Conservation (phyloP, 2,329 filamentous ascomycete genomes). For the Aspergillus hortae region DNA sequence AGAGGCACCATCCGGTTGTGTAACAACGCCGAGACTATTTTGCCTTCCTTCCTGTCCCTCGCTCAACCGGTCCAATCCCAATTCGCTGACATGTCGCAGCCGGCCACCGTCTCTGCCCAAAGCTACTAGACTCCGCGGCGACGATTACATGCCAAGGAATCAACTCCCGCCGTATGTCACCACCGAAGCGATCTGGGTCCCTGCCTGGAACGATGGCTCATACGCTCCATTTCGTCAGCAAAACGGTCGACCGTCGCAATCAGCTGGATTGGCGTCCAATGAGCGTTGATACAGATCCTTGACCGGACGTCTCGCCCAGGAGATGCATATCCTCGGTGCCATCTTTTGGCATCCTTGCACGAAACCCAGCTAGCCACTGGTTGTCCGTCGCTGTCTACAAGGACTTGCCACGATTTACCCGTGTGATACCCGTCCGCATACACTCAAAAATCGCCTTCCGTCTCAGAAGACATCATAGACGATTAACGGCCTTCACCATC, state of each 20-base stretch:
- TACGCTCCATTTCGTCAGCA: slow-evolving; percentile 9
- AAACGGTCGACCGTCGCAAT: slow-evolving; percentile 4
- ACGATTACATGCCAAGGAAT: slow-evolving; percentile 18
- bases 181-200: slow-evolving; percentile 16
- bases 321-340: neutral
- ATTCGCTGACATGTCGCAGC: slow-evolving; percentile 29
- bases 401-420: too few species aligned
- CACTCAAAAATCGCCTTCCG: too few species aligned
- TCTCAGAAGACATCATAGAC: too few species aligned
- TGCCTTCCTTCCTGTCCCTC: slow-evolving; percentile 7
- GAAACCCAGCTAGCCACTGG: too few species aligned
- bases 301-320: slow-evolving; percentile 2
- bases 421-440: too few species aligned
- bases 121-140: slow-evolving; percentile 35
- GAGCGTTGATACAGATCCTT: slow-evolving; percentile 9
- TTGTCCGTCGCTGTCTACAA: neutral
- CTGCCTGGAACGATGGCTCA: slow-evolving; percentile 6
- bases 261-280: slow-evolving; percentile 8
- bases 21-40: slow-evolving; percentile 20
- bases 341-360: neutral
- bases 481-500: too few species aligned
- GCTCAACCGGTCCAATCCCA: slow-evolving; percentile 3
- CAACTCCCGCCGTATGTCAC: slow-evolving; percentile 18
- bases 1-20: slow-evolving; percentile 14
- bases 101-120: slow-evolving; percentile 44